These are phyloP conservation scores for Epichloe gansuensis DNA, from an alignment of 2,329 filamentous ascomycete genomes.

Conservation along the genomic window DNA sequence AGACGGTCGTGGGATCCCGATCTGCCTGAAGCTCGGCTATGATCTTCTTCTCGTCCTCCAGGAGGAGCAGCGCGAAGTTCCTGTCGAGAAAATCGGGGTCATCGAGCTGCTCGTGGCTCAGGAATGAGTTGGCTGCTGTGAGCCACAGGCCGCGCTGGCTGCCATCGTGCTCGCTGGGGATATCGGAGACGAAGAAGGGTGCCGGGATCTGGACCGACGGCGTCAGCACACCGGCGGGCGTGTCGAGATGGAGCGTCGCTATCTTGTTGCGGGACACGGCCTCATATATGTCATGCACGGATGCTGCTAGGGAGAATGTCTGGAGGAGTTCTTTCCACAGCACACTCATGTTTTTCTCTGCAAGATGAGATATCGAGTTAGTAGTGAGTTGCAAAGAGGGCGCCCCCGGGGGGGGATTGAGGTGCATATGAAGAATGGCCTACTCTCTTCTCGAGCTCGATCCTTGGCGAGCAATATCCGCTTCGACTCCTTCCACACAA, in stretches of 20 bases:
- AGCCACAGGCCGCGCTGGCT: conserved; percentile 69
- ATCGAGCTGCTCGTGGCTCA: conserved; percentile 53
- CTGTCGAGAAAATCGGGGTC: conserved; percentile 63
- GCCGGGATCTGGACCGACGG: conserved; percentile 53
- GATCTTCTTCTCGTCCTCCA: conserved; percentile 67
- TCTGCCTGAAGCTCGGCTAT: conserved; percentile 65
- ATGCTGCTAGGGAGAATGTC: conserved; percentile 66
- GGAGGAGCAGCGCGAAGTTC: conserved; percentile 74
- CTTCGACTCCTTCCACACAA: conserved; percentile 85
- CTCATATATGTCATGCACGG: conserved; percentile 69
- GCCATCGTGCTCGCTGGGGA: conserved; percentile 55
- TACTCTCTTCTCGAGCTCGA: conserved; percentile 59
- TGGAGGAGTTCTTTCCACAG: conserved; percentile 60
- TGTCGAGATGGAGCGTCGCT: conserved; percentile 67
- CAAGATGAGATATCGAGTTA: background rate
- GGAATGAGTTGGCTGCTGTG: conserved; percentile 70
- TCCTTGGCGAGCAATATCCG: conserved; percentile 70
- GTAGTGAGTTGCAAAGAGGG: background rate
- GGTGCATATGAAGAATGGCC: conserved; percentile 12
- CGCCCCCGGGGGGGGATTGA: no score
- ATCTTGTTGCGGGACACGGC: conserved; percentile 76
- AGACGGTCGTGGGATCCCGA: conserved; percentile 59
- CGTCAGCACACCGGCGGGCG: conserved; percentile 41
- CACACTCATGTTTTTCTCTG: conserved; percentile 46
- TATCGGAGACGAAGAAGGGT: conserved; percentile 57